Conservation (phyloP, 768 basidiomycete species). For the Sarcodon sp. region DNA sequence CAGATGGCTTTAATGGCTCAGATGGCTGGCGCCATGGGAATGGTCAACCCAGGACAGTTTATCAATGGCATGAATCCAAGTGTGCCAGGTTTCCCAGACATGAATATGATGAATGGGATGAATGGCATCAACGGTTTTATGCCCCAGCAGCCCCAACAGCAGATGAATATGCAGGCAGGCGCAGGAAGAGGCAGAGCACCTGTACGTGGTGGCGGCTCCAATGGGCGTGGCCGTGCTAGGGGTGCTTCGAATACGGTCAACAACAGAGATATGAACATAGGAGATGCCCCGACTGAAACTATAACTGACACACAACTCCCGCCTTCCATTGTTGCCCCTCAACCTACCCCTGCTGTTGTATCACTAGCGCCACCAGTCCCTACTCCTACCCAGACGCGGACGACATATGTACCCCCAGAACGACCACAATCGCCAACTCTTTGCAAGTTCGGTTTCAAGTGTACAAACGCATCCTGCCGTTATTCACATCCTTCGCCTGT, state of each 20-base stretch:
- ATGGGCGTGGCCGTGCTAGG: slow-evolving; percentile 7
- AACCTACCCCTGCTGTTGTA: slow-evolving; percentile 1
- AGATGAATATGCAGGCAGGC: slow-evolving; percentile 33
- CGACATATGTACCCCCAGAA: slow-evolving; percentile 50
- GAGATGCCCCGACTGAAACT: too few species aligned
- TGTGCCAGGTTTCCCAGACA: slow-evolving; percentile 33
- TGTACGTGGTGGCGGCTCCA: slow-evolving; percentile 15
- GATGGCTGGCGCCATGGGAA: slow-evolving; percentile 77
- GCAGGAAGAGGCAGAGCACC: slow-evolving; percentile 33
- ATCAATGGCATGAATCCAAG: slow-evolving; percentile 47
- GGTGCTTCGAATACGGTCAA: slow-evolving; percentile 4
- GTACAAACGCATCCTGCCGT: slow-evolving; percentile 79
- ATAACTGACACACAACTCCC: slow-evolving; percentile 1
- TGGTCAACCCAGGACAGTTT: slow-evolving; percentile 56
- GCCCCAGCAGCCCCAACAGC: slow-evolving; percentile 12
- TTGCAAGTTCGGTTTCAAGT: slow-evolving; percentile 89
- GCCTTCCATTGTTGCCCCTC: slow-evolving; percentile 11
- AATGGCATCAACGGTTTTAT: slow-evolving; percentile 11
- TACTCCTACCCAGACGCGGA: slow-evolving; percentile 18
- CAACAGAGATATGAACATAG: neutral
- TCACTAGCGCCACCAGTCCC: slow-evolving; percentile 10
- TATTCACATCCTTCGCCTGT: slow-evolving; percentile 97
- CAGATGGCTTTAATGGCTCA: slow-evolving; percentile 92
- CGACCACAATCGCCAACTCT: slow-evolving; percentile 80
- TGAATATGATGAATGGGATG: slow-evolving; percentile 30